phyloP scores from a whole-genome alignment of 345 rosid genomes.

The Acer negundo region DNA sequence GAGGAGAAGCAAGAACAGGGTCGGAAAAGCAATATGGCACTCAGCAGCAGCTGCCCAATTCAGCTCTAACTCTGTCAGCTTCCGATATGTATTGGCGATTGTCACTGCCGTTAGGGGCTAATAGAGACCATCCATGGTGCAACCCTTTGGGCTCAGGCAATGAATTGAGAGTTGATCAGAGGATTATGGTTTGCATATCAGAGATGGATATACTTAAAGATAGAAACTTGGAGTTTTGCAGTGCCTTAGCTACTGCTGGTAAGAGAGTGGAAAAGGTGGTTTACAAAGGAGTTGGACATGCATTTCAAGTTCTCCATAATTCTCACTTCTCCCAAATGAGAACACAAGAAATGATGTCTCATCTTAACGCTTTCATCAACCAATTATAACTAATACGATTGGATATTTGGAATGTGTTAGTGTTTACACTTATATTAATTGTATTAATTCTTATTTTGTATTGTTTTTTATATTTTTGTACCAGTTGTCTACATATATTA shows the following conservation, averaged over 20 bases:
- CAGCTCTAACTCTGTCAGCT: constrained; percentile 58
- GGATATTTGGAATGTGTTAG: too few relatives aligned
- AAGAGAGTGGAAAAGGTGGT: constrained; percentile 53
- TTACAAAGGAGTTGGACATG: constrained; percentile 77
- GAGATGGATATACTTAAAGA: constrained; percentile 71
- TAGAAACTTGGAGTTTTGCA: constrained; percentile 57
- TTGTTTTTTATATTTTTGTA: too few relatives aligned
- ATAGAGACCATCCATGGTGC: constrained; percentile 84
- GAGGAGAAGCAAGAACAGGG: constrained; percentile 53
- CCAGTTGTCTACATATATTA: too few relatives aligned
- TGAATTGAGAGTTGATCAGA: constrained; percentile 23
- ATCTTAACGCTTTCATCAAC: constrained; percentile 54
- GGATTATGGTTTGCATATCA: constrained; percentile 59
- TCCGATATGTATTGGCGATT: constrained; percentile 84
- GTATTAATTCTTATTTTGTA: too few relatives aligned
- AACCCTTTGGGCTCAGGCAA: constrained; percentile 46
- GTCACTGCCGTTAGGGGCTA: constrained; percentile 65
- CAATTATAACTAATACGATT: constrained; percentile 6
- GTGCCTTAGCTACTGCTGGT: constrained; percentile 49
- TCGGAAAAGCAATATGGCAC: constrained; percentile 51
- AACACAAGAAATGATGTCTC: constrained; percentile 60
- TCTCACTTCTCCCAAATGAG: constrained; percentile 44
- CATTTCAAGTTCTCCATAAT: constrained; percentile 61
- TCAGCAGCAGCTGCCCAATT: constrained; percentile 40
- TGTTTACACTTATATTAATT: too few relatives aligned